A percentile compares a stretch with the other conserved stretches of the same genome.
Conservation (phyloP, 129 eudicot species). For the Artemisia argyi region DNA sequence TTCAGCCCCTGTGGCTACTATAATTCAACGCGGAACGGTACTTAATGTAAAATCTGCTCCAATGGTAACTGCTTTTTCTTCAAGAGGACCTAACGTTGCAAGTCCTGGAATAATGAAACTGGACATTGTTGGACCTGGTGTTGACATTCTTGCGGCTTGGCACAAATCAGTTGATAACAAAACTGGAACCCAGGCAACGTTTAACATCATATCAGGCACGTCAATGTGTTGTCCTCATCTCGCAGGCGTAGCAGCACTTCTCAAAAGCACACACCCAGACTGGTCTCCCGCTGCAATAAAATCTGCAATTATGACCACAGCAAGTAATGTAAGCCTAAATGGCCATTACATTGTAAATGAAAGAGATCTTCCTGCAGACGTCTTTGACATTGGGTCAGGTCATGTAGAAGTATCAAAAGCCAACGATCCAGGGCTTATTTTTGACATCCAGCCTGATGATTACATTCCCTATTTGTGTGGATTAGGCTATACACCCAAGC, state of each 20-base stretch:
- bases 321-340: background rate
- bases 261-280: background rate
- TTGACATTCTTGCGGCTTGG: background rate
- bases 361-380: background rate
- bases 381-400: background rate
- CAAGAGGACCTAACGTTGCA: too few relatives aligned
- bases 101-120: too few relatives aligned
- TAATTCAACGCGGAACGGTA: background rate
- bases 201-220: background rate
- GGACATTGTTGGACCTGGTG: background rate
- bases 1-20: background rate
- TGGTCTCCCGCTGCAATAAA: background rate
- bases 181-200: too few relatives aligned
- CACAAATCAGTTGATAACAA: too few relatives aligned
- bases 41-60: background rate
- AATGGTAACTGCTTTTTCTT: background rate
- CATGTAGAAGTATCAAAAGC: background rate
- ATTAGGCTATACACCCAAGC: background rate
- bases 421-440: background rate
- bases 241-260: background rate
- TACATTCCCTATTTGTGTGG: too few relatives aligned
- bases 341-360: background rate
- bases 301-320: background rate
- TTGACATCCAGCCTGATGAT: background rate
- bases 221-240: background rate